Evolutionary conservation across 2,329 filamentous ascomycete genomes (phyloP).

Genomic region (Calycina herbarum): DNA sequence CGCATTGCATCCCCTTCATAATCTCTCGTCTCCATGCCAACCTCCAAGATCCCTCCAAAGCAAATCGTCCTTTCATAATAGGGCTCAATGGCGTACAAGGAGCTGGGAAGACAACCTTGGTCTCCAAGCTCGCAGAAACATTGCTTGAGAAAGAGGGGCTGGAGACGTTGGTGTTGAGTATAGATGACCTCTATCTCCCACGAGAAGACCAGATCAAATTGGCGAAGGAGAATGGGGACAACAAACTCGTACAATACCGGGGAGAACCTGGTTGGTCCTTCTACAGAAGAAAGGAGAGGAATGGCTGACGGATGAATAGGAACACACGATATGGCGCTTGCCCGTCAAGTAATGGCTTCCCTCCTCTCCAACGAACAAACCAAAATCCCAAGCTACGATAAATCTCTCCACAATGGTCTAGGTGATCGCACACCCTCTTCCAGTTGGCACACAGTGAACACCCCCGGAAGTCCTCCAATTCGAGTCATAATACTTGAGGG

Average conservation of each 20-base stretch:
- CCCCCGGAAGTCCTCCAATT: constrained; percentile 29
- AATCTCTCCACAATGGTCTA: constrained; percentile 60
- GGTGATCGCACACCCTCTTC: constrained; percentile 58
- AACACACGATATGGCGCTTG: constrained; percentile 65
- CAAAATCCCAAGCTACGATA: constrained; percentile 65
- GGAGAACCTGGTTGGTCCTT: constrained; percentile 56
- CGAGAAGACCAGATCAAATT: constrained; percentile 56
- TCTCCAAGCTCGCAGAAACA: constrained; percentile 60
- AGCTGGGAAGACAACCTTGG: constrained; percentile 88
- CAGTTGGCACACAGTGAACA: constrained; percentile 51
- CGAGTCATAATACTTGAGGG: constrained; percentile 68
- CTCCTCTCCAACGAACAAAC: constrained; percentile 49
- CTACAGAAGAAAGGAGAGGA: not conserved
- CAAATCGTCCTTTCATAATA: constrained; percentile 69
- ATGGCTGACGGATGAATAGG: constrained; percentile 22
- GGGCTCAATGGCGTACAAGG: constrained; percentile 92
- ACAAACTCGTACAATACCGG: constrained; percentile 63
- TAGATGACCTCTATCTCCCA: constrained; percentile 71
- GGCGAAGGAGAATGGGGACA: constrained; percentile 52
- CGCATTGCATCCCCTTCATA: constrained; percentile 77
- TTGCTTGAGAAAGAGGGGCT: constrained; percentile 53
- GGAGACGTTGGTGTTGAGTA: constrained; percentile 58
- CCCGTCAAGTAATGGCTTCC: constrained; percentile 51
- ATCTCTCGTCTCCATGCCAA: constrained; percentile 58
- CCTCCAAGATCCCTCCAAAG: constrained; percentile 38